These are phyloP conservation scores for Pythium brassicae DNA, from an alignment of 352 stramenopile genomes.

Conservation along the genomic window DNA sequence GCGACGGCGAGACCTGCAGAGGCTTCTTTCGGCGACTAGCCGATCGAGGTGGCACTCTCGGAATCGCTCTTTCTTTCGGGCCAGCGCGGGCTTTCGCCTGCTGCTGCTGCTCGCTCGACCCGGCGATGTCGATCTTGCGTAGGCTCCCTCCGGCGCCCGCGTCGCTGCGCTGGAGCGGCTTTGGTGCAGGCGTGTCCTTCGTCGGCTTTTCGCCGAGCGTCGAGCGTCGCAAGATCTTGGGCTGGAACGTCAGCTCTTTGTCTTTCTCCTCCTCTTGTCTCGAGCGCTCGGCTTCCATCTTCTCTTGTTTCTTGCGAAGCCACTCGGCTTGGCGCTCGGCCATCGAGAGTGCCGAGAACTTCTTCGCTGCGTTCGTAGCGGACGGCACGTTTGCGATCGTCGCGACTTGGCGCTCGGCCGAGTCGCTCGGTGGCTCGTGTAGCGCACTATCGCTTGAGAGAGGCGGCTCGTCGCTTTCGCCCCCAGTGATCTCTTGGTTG, in stretches of 20 bases:
- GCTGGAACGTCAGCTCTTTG: constrained; percentile 80
- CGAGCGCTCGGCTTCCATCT: constrained; percentile 56
- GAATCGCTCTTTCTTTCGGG: constrained; percentile 30
- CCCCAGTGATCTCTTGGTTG: constrained; percentile 22
- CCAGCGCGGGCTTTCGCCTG: constrained; percentile 4
- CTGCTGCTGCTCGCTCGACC: constrained; percentile 3
- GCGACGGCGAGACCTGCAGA: constrained; percentile 28
- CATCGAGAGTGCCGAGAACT: constrained; percentile 65
- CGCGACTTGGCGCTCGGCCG: background rate
- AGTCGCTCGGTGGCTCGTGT: constrained; percentile 1
- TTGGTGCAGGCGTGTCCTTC: constrained; percentile 15
- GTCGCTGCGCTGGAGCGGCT: constrained; percentile 13
- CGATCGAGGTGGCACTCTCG: constrained; percentile 26
- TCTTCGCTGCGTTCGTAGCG: constrained; percentile 23
- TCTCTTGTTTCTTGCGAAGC: constrained; percentile 75
- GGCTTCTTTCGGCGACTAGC: constrained; percentile 26
- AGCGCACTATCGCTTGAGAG: constrained; percentile 15
- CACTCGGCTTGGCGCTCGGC: constrained; percentile 78
- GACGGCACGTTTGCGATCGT: background rate
- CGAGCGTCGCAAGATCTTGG: constrained; percentile 67
- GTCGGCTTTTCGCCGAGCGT: constrained; percentile 50
- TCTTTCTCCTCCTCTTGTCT: constrained; percentile 68
- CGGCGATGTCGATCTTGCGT: constrained; percentile 14
- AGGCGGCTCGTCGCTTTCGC: constrained; percentile 15
- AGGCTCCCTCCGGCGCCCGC: constrained; percentile 1